Evolutionary conservation across 257 asterid species (phyloP).

Genomic region (Nicotiana undulata): DNA sequence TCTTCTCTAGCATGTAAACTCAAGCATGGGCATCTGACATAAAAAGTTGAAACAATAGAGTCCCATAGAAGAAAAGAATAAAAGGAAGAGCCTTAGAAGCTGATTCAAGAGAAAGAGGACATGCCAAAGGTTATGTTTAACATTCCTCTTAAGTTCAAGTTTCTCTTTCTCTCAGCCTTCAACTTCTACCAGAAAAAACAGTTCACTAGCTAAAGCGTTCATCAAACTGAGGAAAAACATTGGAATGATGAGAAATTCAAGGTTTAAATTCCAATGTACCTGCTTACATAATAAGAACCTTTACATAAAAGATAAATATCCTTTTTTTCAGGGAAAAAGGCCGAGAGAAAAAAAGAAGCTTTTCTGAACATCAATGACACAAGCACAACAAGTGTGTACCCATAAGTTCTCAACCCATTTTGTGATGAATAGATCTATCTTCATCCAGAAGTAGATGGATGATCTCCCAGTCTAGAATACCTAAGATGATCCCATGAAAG

Average conservation of each 20-base stretch:
- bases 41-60: background rate
- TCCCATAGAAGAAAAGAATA: background rate
- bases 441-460: background rate
- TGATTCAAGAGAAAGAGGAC: background rate
- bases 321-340: background rate
- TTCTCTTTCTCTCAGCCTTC: background rate
- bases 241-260: background rate
- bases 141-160: background rate
- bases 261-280: background rate
- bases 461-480: background rate
- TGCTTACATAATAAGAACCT: background rate
- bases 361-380: background rate
- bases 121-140: background rate
- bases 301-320: background rate
- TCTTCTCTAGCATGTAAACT: background rate
- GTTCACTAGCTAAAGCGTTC: background rate
- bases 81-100: background rate
- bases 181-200: background rate
- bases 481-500: background rate
- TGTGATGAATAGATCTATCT: background rate
- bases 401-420: background rate
- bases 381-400: background rate
- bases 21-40: background rate
- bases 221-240: background rate
- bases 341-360: background rate